Percentiles rank a stretch among this genome's conserved stretches.
These are phyloP conservation scores for Asterochloris sp. DNA, from an alignment of 139 green algal species.

Conservation along the genomic window DNA sequence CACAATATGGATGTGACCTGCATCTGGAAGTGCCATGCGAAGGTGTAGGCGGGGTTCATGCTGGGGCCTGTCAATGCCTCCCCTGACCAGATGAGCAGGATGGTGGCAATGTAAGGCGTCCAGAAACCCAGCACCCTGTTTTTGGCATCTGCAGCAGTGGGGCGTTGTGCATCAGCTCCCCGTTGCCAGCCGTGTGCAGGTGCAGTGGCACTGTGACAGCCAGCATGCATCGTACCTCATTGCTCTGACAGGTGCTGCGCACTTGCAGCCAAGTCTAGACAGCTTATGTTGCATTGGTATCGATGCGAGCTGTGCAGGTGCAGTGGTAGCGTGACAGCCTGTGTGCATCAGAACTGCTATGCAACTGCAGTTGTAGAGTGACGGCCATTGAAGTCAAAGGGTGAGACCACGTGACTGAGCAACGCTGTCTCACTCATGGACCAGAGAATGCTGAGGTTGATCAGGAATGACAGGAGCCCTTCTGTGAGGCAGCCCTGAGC, in stretches of 20 bases:
- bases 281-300: neutral
- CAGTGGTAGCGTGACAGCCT: neutral
- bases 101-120: slow-evolving; percentile 6
- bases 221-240: neutral
- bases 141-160: slow-evolving; percentile 2
- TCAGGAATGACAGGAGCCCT: neutral
- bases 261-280: neutral
- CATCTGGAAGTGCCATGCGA: neutral
- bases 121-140: neutral
- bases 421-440: neutral
- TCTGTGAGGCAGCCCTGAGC: neutral
- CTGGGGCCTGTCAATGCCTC: slow-evolving; percentile 4
- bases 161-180: neutral
- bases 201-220: neutral
- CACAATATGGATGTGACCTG: neutral
- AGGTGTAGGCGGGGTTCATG: slow-evolving; percentile 19
- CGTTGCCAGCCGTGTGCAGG: neutral
- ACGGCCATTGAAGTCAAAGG: neutral
- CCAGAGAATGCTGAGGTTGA: neutral
- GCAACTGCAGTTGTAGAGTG: neutral
- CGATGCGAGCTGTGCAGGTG: neutral
- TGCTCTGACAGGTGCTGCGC: neutral
- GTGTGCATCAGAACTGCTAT: neutral
- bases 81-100: neutral
- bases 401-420: neutral